These are phyloP conservation scores for Luvunga scandens DNA, from an alignment of 345 rosid genomes.

Conservation along the genomic window DNA sequence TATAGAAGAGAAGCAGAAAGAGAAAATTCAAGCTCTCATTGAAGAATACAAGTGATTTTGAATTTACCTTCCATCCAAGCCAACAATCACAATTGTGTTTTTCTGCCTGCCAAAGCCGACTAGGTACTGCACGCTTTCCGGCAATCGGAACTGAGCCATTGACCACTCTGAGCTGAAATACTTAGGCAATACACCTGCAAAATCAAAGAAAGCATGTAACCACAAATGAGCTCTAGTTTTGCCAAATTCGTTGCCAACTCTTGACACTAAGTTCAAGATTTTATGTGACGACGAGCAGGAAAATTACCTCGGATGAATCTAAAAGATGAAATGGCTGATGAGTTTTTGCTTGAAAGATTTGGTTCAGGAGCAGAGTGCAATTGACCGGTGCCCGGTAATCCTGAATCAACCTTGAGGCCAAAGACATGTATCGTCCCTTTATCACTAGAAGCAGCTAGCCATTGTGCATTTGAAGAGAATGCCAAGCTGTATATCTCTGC, in stretches of 20 bases:
- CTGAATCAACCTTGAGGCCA: constrained; percentile 40
- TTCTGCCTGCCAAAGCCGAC: constrained; percentile 55
- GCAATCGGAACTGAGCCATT: constrained; percentile 50
- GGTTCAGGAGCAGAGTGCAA: constrained; percentile 18
- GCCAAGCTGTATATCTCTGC: constrained; percentile 63
- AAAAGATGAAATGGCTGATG: constrained; percentile 39
- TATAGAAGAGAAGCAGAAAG: background rate
- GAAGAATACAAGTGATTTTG: background rate
- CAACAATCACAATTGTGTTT: constrained; percentile 48
- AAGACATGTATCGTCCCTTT: constrained; percentile 63
- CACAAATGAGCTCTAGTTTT: background rate
- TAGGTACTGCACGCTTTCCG: constrained; percentile 41
- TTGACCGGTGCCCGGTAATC: constrained; percentile 21
- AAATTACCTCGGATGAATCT: constrained; percentile 48
- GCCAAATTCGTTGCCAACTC: background rate
- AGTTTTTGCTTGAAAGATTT: constrained; percentile 6
- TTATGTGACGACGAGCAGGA: background rate
- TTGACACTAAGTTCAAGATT: background rate
- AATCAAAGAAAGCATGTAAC: background rate
- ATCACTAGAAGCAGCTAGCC: constrained; percentile 63
- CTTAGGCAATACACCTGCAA: constrained; percentile 52
- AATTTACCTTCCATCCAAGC: constrained; percentile 58
- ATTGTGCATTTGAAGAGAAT: constrained; percentile 44
- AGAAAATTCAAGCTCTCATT: background rate
- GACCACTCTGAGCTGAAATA: constrained; percentile 73